Evolutionary conservation across 768 basidiomycete genomes (phyloP).

Genomic region (Russula dissimulans): DNA sequence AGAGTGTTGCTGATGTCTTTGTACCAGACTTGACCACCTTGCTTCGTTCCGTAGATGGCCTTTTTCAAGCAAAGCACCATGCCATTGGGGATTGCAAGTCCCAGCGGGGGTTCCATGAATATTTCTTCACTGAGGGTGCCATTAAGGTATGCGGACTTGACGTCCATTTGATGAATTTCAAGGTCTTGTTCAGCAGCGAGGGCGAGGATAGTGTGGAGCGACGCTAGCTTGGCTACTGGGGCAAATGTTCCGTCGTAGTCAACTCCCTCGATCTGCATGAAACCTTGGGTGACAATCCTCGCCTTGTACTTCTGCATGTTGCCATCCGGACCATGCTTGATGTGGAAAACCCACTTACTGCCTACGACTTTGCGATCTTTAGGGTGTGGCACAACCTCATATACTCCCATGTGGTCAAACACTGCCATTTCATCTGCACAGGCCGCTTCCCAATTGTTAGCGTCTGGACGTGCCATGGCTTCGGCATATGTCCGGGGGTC

Average conservation of each 20-base stretch:
- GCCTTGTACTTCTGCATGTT: too few species aligned
- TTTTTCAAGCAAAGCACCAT: neutral
- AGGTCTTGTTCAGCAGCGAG: neutral
- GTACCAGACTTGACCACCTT: neutral
- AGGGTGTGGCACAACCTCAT: neutral
- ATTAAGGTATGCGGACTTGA: neutral
- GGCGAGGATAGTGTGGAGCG: neutral
- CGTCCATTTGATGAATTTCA: neutral
- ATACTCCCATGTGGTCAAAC: slow-evolving; percentile 1
- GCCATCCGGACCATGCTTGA: too few species aligned
- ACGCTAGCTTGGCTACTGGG: neutral
- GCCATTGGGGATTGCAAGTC: neutral
- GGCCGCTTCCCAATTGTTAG: neutral
- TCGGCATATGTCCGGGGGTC: neutral
- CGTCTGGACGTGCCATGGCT: neutral
- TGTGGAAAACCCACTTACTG: neutral
- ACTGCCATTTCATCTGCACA: neutral
- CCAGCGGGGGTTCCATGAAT: too few species aligned
- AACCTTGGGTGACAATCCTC: neutral
- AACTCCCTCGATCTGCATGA: neutral
- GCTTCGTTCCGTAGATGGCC: neutral
- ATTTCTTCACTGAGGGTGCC: neutral
- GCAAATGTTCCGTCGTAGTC: neutral
- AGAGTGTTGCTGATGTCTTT: too few species aligned
- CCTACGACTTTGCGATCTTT: neutral